These are phyloP conservation scores for Lactifluus piperatus DNA, from an alignment of 768 basidiomycete genomes.

Conservation along the genomic window DNA sequence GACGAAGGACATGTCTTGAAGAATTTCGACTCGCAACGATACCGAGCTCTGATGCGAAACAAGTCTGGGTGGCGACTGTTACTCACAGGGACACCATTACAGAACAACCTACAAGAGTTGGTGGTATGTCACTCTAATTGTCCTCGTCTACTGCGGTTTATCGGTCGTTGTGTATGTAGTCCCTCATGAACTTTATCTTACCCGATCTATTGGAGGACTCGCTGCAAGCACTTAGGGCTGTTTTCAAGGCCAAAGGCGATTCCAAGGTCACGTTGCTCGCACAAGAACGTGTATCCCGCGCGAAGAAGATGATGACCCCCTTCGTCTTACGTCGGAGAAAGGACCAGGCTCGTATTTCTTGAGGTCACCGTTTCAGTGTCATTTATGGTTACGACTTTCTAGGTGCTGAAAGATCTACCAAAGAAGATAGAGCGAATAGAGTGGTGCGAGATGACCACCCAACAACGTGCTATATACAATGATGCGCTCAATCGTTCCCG, in stretches of 20 bases:
- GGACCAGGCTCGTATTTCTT: conserved; percentile 54
- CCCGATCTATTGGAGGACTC: conserved; percentile 80
- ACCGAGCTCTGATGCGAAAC: conserved; percentile 79
- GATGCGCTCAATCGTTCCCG: conserved; percentile 80
- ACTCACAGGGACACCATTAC: conserved; percentile 91
- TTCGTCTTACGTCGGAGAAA: conserved; percentile 96
- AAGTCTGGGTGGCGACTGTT: conserved; percentile 84
- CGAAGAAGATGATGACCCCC: conserved; percentile 99
- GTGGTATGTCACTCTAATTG: conserved; percentile 48
- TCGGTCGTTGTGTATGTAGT: conserved; percentile 38
- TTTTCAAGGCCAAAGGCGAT: conserved; percentile 97
- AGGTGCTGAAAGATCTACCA: conserved; percentile 92
- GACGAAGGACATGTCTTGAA: conserved; percentile 98
- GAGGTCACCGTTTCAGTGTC: not conserved
- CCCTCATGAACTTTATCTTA: conserved; percentile 95
- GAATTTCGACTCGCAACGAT: conserved; percentile 96
- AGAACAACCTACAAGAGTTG: conserved; percentile 84
- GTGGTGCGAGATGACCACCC: conserved; percentile 86
- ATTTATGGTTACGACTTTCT: not conserved
- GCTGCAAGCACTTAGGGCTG: conserved; percentile 74
- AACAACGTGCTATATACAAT: conserved; percentile 77
- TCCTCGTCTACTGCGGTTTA: not conserved
- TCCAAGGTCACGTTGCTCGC: conserved; percentile 82
- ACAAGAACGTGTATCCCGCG: conserved; percentile 86
- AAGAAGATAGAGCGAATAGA: conserved; percentile 89